These are phyloP conservation scores for Pisolithus tinctorius DNA, from an alignment of 768 basidiomycete species.

Conservation along the genomic window DNA sequence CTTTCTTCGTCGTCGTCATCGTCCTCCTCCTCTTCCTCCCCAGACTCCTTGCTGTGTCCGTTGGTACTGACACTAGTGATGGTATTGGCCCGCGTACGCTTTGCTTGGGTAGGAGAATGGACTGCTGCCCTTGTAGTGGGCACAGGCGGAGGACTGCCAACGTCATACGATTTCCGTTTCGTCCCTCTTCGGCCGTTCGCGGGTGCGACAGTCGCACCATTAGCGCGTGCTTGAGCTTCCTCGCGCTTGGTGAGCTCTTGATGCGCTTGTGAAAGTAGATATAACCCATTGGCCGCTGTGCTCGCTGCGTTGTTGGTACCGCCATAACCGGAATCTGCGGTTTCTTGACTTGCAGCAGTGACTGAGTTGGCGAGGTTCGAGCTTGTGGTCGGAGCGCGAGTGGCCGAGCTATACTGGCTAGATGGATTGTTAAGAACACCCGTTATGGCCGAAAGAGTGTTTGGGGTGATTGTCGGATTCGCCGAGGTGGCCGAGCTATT, in stretches of 20 bases:
- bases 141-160: slow-evolving; percentile 30
- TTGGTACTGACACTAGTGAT: slow-evolving; percentile 23
- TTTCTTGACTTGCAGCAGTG: slow-evolving; percentile 29
- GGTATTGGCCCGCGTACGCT: slow-evolving; percentile 35
- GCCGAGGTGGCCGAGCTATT: slow-evolving; percentile 33
- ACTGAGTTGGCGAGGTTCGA: slow-evolving; percentile 31
- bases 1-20: slow-evolving; percentile 36
- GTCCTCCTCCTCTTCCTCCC: slow-evolving; percentile 32
- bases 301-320: slow-evolving; percentile 53
- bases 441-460: slow-evolving; percentile 55
- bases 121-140: slow-evolving; percentile 17
- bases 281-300: slow-evolving; percentile 85
- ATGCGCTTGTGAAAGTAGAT: slow-evolving; percentile 90
- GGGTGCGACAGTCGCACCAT: slow-evolving; percentile 28
- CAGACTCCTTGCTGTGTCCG: slow-evolving; percentile 31
- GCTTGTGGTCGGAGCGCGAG: slow-evolving; percentile 28
- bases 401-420: slow-evolving; percentile 19
- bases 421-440: slow-evolving; percentile 54
- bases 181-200: slow-evolving; percentile 41
- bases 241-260: slow-evolving; percentile 96
- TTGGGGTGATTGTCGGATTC: slow-evolving; percentile 52
- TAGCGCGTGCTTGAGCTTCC: slow-evolving; percentile 65
- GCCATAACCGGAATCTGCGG: slow-evolving; percentile 25
- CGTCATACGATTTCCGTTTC: slow-evolving; percentile 65
- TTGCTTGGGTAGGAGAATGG: slow-evolving; percentile 17